Base-by-base conservation (phyloP, 192 early-diverging fungal species). In the Podila horticola region DNA sequence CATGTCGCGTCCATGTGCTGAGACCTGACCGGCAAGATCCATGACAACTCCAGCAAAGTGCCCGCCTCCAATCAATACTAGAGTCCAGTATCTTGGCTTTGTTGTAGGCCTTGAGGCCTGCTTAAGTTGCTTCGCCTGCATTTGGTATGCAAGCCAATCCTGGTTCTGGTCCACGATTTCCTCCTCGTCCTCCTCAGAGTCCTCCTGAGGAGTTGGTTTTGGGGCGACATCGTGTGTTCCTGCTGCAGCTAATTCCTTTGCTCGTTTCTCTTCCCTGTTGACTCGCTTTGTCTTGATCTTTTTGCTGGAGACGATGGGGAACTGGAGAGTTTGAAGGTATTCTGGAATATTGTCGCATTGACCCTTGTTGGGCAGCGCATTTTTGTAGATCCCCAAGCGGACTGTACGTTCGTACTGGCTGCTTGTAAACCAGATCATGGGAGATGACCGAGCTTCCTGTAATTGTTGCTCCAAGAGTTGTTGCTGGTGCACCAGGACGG, bases 1-100 rank as follows among this genome's bases (percentile, higher is more conserved):
- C 50, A 88, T 69, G 24, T 81, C 79, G n/a, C 71, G 58, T 15
- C 81, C 65, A 38, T 64, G 69, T 0, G 75, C 67, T n/a, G 62
- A 77, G 38, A 75, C 52, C 63, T 82, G 69, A 24, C 74, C 74
- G 10, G 79, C 79, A 68, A 92, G 86, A 76, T 97, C 95, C 62
- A 97, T 87, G 10, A 99, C 89, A 4, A 92, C 89, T 17, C 92
- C 98, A 9, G 95, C 95, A 88, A 99, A 99, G 74, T 95, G 93
- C 15, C 97, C 95, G 60, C 91, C 93, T n/a, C 91, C 90, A 34
- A 95, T 67, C 88, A 93, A 91, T 26, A 99, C 66, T 8, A 98
- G 65, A 15, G 92, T 90, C 95, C 96, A 98, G 15, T 70, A 83
- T 19, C 86, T 66, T 11, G 83, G 69, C 70, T 72, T 82, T 8